Percentiles rank a stretch among this genome's conserved stretches.
Conservation (phyloP, 140 eudicot genomes). For the Ambrosia hybrid region DNA sequence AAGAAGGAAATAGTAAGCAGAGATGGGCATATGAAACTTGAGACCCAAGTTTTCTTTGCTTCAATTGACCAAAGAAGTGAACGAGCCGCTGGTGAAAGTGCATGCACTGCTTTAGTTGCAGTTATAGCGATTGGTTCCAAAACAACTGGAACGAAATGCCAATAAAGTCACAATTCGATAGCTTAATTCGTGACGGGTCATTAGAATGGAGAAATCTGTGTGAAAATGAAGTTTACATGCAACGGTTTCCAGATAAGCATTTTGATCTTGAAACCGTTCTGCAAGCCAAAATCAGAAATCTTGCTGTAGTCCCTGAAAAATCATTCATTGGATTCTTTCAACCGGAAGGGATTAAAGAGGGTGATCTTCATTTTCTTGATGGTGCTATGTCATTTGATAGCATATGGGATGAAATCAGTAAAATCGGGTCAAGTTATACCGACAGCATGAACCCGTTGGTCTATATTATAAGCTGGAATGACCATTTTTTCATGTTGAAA, state of each 20-base stretch:
- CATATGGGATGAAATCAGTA: slow-evolving; percentile 72
- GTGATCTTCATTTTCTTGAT: slow-evolving; percentile 56
- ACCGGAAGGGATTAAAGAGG: slow-evolving; percentile 59
- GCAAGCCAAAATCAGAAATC: slow-evolving; percentile 64
- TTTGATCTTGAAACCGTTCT: slow-evolving; percentile 81
- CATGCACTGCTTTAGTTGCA: slow-evolving; percentile 85
- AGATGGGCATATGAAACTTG: slow-evolving; percentile 69
- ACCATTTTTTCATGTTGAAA: slow-evolving; percentile 68
- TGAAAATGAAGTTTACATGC: slow-evolving; percentile 49
- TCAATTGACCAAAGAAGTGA: slow-evolving; percentile 87
- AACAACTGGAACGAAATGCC: slow-evolving; percentile 65
- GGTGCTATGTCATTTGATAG: slow-evolving; percentile 79
- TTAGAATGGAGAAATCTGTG: slow-evolving; percentile 85
- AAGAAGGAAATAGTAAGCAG: slow-evolving; percentile 66
- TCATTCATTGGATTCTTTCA: slow-evolving; percentile 84
- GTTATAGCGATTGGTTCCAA: slow-evolving; percentile 79
- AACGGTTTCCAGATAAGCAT: slow-evolving; percentile 83
- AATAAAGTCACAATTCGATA: slow-evolving; percentile 77
- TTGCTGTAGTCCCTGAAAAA: slow-evolving; percentile 56
- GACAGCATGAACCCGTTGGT: slow-evolving; percentile 38
- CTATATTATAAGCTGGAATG: slow-evolving; percentile 75
- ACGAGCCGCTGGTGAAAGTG: slow-evolving; percentile 86
- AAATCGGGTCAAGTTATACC: slow-evolving; percentile 22
- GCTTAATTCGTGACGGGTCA: slow-evolving; percentile 78
- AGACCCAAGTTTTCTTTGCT: slow-evolving; percentile 72